phyloP scores from a whole-genome alignment of 2,329 filamentous ascomycete genomes.

The Hortaea werneckii region DNA sequence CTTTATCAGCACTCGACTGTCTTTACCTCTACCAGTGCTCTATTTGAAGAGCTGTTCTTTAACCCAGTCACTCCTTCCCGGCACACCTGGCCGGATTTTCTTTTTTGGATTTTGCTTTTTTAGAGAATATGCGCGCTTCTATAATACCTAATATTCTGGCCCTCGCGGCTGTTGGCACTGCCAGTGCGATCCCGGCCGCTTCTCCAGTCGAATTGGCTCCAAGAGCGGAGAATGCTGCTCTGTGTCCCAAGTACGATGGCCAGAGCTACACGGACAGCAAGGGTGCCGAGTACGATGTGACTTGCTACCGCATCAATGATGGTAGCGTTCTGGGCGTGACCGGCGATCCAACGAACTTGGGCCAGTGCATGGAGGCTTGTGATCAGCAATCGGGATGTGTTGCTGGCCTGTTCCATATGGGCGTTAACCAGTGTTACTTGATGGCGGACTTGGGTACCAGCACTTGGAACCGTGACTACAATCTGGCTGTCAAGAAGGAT shows the following conservation, averaged over 20 bases:
- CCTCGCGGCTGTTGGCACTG: not conserved
- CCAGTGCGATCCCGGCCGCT: not conserved
- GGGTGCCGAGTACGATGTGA: conserved; percentile 1
- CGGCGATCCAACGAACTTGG: conserved; percentile 1
- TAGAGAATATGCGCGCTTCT: not conserved
- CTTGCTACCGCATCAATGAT: conserved; percentile 1
- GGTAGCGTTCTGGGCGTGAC: conserved; percentile 1
- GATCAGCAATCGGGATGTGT: conserved; percentile 4
- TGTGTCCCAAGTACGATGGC: conserved; percentile 4
- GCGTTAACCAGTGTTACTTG: conserved; percentile 5
- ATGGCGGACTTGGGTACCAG: conserved; percentile 1
- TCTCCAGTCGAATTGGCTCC: not conserved
- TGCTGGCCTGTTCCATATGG: conserved; percentile 4
- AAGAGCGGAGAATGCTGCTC: not conserved
- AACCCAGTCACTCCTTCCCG: too few species aligned
- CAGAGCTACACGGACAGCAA: conserved; percentile 4
- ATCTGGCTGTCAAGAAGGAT: conserved; percentile 2
- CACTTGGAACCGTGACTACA: conserved; percentile 3
- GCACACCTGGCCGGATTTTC: too few species aligned
- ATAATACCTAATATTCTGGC: conserved; percentile 1
- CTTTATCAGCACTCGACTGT: too few species aligned
- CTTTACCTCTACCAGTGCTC: too few species aligned
- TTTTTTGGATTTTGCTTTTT: too few species aligned
- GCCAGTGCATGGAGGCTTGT: conserved; percentile 4
- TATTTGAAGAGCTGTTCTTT: too few species aligned